These are phyloP conservation scores for Myxozyma monticola DNA, from an alignment of 805 yeast species.

Conservation along the genomic window DNA sequence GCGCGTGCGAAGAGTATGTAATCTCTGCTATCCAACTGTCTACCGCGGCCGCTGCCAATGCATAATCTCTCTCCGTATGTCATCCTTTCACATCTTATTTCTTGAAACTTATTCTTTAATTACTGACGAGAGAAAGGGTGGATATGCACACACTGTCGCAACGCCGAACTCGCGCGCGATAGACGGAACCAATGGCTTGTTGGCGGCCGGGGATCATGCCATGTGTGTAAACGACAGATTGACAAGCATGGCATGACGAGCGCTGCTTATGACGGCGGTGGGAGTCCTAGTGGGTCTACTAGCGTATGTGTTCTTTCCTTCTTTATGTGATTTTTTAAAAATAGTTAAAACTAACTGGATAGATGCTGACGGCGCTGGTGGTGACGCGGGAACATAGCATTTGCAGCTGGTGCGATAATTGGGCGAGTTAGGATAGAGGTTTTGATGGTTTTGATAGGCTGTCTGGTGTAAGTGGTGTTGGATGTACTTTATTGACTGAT, in stretches of 20 bases:
- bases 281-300: too few species aligned
- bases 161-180: conserved; percentile 13
- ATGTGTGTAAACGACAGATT: conserved; percentile 14
- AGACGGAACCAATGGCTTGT: neutral
- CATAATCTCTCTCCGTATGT: conserved; percentile 8
- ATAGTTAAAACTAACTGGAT: too few species aligned
- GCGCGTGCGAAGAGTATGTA: conserved; percentile 18
- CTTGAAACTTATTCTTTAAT: neutral
- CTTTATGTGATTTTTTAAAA: too few species aligned
- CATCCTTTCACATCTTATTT: neutral
- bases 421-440: too few species aligned
- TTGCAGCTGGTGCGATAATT: conserved; percentile 28
- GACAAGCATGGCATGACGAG: too few species aligned
- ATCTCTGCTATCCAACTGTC: conserved; percentile 10
- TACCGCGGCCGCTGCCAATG: conserved; percentile 20
- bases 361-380: too few species aligned
- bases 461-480: too few species aligned
- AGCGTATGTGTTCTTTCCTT: too few species aligned
- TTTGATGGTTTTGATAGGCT: too few species aligned
- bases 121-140: conserved; percentile 9
- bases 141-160: conserved; percentile 24
- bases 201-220: conserved; percentile 5
- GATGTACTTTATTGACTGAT: too few species aligned
- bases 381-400: conserved; percentile 6
- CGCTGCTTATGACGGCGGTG: too few species aligned